Conservation (phyloP, 2,329 filamentous ascomycete species). For the Aaosphaeria arxii region DNA sequence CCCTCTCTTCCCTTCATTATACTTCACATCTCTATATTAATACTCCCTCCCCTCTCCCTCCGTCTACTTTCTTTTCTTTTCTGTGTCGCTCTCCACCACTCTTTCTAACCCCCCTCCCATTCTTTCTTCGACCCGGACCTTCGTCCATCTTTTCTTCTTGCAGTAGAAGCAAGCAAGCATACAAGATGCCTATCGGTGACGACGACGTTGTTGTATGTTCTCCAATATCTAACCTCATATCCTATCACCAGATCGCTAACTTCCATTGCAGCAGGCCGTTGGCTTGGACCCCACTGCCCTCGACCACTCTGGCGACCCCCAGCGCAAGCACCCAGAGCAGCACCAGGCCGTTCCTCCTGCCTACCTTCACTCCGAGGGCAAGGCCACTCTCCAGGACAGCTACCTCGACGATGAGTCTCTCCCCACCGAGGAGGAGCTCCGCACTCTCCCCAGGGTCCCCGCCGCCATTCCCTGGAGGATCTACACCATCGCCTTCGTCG, state of each 20-base stretch:
- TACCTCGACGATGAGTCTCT: not conserved
- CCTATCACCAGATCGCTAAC: no score
- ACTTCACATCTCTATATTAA: no score
- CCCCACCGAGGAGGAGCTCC: constrained; percentile 18
- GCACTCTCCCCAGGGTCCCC: constrained; percentile 33
- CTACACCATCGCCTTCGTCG: constrained; percentile 35
- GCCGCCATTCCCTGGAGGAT: constrained; percentile 34
- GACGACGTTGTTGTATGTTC: not conserved
- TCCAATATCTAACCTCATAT: no score
- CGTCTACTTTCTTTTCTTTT: no score
- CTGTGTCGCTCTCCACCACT: no score
- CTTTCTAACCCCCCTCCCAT: no score
- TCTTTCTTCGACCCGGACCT: no score
- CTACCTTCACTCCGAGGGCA: not conserved
- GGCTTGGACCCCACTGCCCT: not conserved
- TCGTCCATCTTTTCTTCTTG: no score
- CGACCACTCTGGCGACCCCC: not conserved
- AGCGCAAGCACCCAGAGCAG: not conserved
- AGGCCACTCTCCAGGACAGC: not conserved
- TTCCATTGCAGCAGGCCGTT: not conserved
- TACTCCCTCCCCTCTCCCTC: no score
- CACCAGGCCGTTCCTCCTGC: not conserved
- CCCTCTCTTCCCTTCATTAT: no score
- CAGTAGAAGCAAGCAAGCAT: no score
- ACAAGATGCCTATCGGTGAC: not conserved